Base-by-base conservation (phyloP, 768 basidiomycete genomes). In the Tulasnella sp. region DNA sequence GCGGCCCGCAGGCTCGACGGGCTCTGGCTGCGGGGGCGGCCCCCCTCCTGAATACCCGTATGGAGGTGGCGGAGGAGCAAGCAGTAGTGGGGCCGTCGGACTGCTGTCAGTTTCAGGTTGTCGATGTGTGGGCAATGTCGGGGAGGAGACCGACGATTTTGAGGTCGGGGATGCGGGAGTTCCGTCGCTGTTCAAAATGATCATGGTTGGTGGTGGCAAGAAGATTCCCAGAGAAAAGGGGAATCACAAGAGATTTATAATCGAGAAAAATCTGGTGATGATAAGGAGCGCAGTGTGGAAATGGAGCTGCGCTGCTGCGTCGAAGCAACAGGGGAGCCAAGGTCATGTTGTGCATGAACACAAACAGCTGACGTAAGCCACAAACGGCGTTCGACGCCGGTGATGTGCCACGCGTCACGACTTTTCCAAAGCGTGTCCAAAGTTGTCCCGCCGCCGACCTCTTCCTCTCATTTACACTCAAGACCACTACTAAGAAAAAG, bases 51-150 rank as follows among this genome's bases (percentile, higher is more conserved):
- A 39, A 70, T 70, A 32, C 2, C 37, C 32, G 20, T 74, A 74
- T 26, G 73, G 73, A 48, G 73, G 73, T 35, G 73, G 73, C 51
- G 72, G 72, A 29, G 72, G 72, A 15, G 42, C 32, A 26, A 73
- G 26, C 15, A 46, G 72, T 15, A 40, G 67, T 18, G 29, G 67
- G 37, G n/a, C 37, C 4, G 67, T 16, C 15, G 16, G 37, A 70
- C 67, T 70, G n/a, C 32, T 32, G 29, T 39, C 67, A 20, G 67
- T 32, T 70, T 48, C 46, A 48, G 46, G 67, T 32, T 70, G 29
- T 70, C 32, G 37, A 20, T 32, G 67, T 32, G 67, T 32, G 7
- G 67, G 67, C 67, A 70, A 39, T 32, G 37, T 39, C n/a, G 29
- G 67, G 16, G 37, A 32, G 15, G 37, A 18, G 32, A n/a, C 29